A percentile compares a stretch with the other conserved stretches of the same genome.
phyloP scores from a whole-genome alignment of 306 rosid genomes.

The Trifolium pratense region DNA sequence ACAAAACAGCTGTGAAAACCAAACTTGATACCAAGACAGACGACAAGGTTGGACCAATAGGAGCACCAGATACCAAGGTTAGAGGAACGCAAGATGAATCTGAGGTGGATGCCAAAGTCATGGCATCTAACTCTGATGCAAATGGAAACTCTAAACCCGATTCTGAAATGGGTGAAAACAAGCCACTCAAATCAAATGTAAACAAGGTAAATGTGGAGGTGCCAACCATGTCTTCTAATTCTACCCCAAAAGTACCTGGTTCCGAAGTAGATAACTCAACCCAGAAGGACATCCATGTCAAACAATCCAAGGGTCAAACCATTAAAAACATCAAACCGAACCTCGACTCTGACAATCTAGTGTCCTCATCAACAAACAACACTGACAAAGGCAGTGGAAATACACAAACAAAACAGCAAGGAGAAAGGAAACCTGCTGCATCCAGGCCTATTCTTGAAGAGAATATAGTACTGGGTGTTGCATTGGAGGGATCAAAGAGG shows the following conservation, averaged over 20 bases:
- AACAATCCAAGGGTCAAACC: constrained; percentile 41
- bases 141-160: constrained; percentile 32
- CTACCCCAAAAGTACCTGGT: constrained; percentile 33
- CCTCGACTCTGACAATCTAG: constrained; percentile 37
- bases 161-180: constrained; percentile 41
- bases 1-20: constrained; percentile 51
- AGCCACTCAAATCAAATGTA: constrained; percentile 45
- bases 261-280: neutral
- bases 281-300: constrained; percentile 1
- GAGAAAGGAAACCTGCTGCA: constrained; percentile 56
- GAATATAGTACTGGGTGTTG: constrained; percentile 90
- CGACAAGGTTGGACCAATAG: constrained; percentile 48
- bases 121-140: constrained; percentile 42
- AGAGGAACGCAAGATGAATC: constrained; percentile 53
- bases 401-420: constrained; percentile 55
- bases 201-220: constrained; percentile 45
- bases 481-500: constrained; percentile 92
- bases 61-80: constrained; percentile 46
- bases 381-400: no score
- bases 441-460: constrained; percentile 69
- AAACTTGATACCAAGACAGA: constrained; percentile 53
- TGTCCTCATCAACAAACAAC: constrained; percentile 49
- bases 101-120: constrained; percentile 53
- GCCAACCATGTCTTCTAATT: constrained; percentile 44
- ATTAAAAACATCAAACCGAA: constrained; percentile 46